Evolutionary conservation across 176 grass and related monocot genomes (phyloP).

Genomic region (Canna indica): DNA sequence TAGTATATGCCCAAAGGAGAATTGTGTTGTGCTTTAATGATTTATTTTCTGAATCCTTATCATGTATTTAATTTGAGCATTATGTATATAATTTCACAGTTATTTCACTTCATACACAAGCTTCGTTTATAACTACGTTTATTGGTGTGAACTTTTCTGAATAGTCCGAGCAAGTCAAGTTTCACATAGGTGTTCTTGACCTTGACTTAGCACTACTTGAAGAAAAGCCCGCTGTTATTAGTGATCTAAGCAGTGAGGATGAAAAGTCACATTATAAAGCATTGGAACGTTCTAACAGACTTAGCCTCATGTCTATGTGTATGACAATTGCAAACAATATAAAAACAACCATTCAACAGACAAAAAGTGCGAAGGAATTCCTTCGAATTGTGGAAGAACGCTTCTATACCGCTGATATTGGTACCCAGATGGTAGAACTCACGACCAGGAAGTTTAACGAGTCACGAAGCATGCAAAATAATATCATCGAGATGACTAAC

Average conservation of each 20-base stretch:
- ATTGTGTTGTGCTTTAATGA: not conserved
- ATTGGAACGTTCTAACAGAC: conserved; percentile 12
- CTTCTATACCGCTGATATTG: conserved; percentile 14
- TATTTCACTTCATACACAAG: conserved; percentile 12
- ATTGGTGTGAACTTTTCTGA: conserved; percentile 26
- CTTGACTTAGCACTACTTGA: conserved; percentile 20
- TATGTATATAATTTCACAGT: not conserved
- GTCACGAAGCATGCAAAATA: not conserved
- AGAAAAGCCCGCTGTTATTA: not conserved
- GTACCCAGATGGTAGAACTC: conserved; percentile 11
- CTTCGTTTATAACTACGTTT: conserved; percentile 22
- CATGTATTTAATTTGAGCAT: not conserved
- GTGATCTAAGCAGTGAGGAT: not conserved
- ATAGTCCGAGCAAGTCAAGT: conserved; percentile 25
- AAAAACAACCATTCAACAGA: conserved; percentile 24
- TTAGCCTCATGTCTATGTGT: conserved; percentile 19
- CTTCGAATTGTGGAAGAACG: conserved; percentile 20
- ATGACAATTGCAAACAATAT: conserved; percentile 22
- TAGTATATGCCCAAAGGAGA: conserved; percentile 15
- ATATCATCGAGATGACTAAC: conserved; percentile 8
- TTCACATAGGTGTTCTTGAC: conserved; percentile 19
- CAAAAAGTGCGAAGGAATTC: conserved; percentile 13
- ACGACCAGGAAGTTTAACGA: conserved; percentile 5
- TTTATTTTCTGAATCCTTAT: not conserved
- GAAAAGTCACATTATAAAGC: conserved; percentile 8